Conservation (phyloP, 1,284 basidiomycete species). For the Ceratobasidium sp. region DNA sequence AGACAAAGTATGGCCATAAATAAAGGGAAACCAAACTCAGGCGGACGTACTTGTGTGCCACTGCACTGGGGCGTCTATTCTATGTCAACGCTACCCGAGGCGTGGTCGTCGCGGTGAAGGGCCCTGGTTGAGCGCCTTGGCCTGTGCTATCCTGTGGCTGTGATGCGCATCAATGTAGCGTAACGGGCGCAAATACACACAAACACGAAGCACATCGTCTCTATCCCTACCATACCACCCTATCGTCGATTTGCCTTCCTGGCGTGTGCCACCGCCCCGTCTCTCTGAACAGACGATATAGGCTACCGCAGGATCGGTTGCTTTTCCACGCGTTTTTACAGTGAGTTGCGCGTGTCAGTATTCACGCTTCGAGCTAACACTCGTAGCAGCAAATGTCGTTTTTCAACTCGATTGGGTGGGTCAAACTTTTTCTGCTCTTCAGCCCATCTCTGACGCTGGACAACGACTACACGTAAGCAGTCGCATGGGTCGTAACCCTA, state of each 20-base stretch:
- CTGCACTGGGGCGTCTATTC: too few relatives aligned
- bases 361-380: neutral
- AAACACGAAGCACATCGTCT: neutral
- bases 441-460: neutral
- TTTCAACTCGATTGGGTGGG: slow-evolving; percentile 78
- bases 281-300: neutral
- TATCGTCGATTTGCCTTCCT: neutral
- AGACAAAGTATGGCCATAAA: neutral
- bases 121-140: neutral
- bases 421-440: slow-evolving; percentile 39
- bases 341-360: neutral
- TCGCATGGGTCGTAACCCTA: slow-evolving; percentile 38
- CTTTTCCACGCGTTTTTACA: neutral
- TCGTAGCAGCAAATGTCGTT: slow-evolving; percentile 50
- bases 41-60: neutral
- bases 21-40: neutral
- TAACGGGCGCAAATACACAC: too few relatives aligned
- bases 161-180: too few relatives aligned
- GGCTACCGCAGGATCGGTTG: slow-evolving; percentile 27
- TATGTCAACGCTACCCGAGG: too few relatives aligned
- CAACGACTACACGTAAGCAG: slow-evolving; percentile 38
- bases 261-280: neutral
- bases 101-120: neutral
- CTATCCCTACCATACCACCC: too few relatives aligned
- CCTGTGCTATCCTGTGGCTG: neutral